phyloP scores from a whole-genome alignment of 2,329 filamentous ascomycete genomes.

The Paracoccidioides lutzii region DNA sequence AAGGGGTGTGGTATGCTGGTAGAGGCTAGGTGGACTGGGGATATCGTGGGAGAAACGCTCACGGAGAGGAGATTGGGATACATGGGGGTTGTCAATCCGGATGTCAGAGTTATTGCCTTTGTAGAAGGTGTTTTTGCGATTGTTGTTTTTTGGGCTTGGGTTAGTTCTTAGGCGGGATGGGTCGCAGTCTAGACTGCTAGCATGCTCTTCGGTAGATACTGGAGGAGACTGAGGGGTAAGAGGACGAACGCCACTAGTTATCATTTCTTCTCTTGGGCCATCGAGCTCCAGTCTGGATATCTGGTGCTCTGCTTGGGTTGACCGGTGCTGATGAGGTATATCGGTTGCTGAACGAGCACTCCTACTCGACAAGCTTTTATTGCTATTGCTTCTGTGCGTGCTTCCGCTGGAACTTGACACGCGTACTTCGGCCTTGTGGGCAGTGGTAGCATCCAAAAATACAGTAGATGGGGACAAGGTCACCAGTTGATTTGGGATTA shows the following conservation, averaged over 20 bases:
- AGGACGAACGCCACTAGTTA: neutral
- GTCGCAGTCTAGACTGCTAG: neutral
- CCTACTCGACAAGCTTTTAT: slow-evolving; percentile 1
- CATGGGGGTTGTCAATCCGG: neutral
- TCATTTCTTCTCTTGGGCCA: neutral
- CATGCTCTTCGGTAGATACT: neutral
- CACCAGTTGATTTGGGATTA: neutral
- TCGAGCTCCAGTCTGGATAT: neutral
- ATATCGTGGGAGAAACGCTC: neutral
- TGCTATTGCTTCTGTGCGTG: neutral
- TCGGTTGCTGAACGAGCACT: neutral
- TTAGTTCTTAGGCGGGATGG: neutral
- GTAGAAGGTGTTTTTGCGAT: slow-evolving; percentile 1
- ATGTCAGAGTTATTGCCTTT: neutral
- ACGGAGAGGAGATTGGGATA: neutral
- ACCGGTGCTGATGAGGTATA: neutral
- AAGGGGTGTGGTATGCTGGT: neutral
- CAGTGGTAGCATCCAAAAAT: neutral
- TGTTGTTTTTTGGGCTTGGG: neutral
- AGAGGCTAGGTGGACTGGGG: slow-evolving; percentile 5
- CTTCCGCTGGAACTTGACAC: neutral
- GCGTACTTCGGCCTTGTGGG: neutral
- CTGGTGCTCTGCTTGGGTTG: neutral
- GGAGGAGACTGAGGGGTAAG: neutral
- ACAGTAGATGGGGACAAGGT: neutral